Conservation (phyloP, 2,329 filamentous ascomycete genomes). For the Thelonectria discophora region DNA sequence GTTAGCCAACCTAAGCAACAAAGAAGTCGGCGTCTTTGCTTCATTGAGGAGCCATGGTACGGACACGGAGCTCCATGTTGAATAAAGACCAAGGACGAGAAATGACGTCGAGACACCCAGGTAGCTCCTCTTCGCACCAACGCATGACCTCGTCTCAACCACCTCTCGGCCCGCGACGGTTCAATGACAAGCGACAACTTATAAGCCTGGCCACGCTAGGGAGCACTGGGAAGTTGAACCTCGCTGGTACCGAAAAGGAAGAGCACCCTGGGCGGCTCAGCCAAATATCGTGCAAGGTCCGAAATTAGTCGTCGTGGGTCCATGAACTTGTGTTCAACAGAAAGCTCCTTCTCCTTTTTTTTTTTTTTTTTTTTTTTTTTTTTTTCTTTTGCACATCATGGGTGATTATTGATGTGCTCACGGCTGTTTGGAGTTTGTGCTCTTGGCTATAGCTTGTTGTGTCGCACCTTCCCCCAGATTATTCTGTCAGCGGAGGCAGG, state of each 20-base stretch:
- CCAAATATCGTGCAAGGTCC: slow-evolving; percentile 36
- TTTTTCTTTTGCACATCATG: too few relatives aligned
- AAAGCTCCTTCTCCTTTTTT: not conserved
- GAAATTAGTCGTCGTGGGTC: slow-evolving; percentile 35
- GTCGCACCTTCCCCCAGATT: too few relatives aligned
- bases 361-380: too few relatives aligned
- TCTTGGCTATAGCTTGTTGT: too few relatives aligned
- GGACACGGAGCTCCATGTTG: too few relatives aligned
- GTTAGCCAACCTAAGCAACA: not conserved
- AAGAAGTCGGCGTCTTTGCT: not conserved
- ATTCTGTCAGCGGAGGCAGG: too few relatives aligned
- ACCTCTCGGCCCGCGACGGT: slow-evolving; percentile 29
- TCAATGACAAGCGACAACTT: slow-evolving; percentile 19
- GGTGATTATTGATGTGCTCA: too few relatives aligned
- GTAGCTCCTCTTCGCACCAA: not conserved
- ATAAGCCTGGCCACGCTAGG: slow-evolving; percentile 13
- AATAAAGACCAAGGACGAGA: not conserved
- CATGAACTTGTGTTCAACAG: slow-evolving; percentile 16
- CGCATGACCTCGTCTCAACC: slow-evolving; percentile 22
- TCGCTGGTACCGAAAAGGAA: slow-evolving; percentile 34
- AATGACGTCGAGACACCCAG: too few relatives aligned
- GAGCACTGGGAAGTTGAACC: slow-evolving; percentile 17
- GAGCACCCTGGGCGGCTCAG: slow-evolving; percentile 32
- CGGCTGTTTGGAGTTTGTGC: too few relatives aligned
- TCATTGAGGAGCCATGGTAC: not conserved